Conservation (phyloP, 331 rosid species). For the Erythrophleum ivorense region DNA sequence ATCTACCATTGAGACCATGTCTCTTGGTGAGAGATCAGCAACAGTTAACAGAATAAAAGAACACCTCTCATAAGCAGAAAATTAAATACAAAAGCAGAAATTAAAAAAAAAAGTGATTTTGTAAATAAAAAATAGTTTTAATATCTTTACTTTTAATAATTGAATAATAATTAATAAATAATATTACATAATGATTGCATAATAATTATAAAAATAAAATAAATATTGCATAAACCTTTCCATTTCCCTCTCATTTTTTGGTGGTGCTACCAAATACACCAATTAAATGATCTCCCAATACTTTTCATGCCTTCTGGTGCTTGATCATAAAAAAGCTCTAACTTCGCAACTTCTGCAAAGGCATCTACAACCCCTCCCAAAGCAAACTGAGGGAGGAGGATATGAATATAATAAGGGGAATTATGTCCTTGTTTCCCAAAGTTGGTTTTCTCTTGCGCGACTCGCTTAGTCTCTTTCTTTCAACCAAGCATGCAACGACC, state of each 20-base stretch:
- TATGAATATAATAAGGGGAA: conserved; percentile 73
- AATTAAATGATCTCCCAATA: conserved; percentile 61
- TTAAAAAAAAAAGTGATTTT: too few species aligned
- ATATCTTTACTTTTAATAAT: too few species aligned
- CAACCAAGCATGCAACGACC: conserved; percentile 57
- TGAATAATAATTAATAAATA: too few species aligned
- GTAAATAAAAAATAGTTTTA: too few species aligned
- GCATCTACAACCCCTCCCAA: conserved; percentile 70
- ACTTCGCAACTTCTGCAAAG: conserved; percentile 70
- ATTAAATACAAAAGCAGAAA: conserved; percentile 35
- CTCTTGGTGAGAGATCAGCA: conserved; percentile 55
- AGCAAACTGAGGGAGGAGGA: conserved; percentile 74
- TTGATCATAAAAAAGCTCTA: conserved; percentile 84
- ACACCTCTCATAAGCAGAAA: conserved; percentile 43
- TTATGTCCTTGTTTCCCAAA: conserved; percentile 37
- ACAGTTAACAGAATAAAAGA: conserved; percentile 59
- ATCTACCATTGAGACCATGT: conserved; percentile 67
- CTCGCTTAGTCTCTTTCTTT: conserved; percentile 57
- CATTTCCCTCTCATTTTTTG: too few species aligned
- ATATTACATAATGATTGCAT: too few species aligned
- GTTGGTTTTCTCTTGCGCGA: conserved; percentile 46
- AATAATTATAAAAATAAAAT: too few species aligned
- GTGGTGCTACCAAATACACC: too few species aligned
- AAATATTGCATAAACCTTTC: too few species aligned
- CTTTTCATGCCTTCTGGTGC: conserved; percentile 89